Base-by-base conservation (phyloP, 345 rosid genomes). In the Gossypium herbaceum region DNA sequence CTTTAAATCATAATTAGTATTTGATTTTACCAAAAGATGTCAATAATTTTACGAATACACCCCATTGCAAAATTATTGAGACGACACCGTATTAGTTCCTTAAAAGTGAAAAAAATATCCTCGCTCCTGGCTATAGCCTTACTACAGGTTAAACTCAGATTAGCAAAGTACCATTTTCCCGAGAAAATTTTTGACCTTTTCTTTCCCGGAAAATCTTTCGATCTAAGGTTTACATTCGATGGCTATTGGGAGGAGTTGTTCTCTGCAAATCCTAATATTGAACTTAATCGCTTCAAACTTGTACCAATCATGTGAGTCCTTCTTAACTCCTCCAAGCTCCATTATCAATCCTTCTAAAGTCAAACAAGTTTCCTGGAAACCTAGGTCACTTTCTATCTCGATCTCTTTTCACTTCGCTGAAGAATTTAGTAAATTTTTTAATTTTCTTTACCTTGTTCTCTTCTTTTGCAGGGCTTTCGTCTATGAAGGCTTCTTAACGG, bases 401-500 rank as follows among this genome's bases (percentile, higher is more conserved):
- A 55, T 50, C 44, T 55, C 70, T 47, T 9, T 62, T 75, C 3
- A 61, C 24, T 45, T 43, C 27, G 29, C 22, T 3, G 19, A 47
- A 60, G 27, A 50, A 61, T 71, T 64, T n/a, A 50, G 15, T 39
- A 47, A 54, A 69, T 43, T 57, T 70, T 44, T 78, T 48, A 54
- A 22, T 71, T 63, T 20, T 73, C 74, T 20, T n/a, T 3, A 20
- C 3, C 57, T 1, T 22, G 5, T 1, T 65, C 29, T 34, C 10
- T 63, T 68, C 11, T 51, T 29, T 45, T 76, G 73, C 83, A 92
- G 98, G 85, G 98, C 98, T 11, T 94, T 86, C 79, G 97, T 94
- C 64, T 94, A 92, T 76, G 84, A 92, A 83, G 95, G 98, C 22
- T 94, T 94, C 57, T 87, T 92, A 63, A 90, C 98, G 15, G 97